Evolutionary conservation across 2,329 filamentous ascomycete genomes (phyloP).

Genomic region (Hymenoscyphus salicellus): DNA sequence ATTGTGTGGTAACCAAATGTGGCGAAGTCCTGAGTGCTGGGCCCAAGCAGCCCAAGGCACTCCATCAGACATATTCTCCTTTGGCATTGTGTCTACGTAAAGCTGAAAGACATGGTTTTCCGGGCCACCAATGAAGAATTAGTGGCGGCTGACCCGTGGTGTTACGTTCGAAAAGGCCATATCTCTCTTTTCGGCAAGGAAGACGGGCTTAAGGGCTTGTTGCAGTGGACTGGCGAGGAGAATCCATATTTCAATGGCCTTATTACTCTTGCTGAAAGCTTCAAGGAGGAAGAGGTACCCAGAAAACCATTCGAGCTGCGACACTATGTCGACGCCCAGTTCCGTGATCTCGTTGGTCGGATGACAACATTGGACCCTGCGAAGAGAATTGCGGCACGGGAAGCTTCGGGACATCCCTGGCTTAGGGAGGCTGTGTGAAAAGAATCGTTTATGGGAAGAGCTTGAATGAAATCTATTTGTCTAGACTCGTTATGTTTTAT

Average conservation of each 20-base stretch:
- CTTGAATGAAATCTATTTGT: too few species aligned
- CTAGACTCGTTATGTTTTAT: too few species aligned
- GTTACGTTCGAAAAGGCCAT: slow-evolving; percentile 40
- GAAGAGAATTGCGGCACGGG: slow-evolving; percentile 40
- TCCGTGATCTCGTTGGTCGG: slow-evolving; percentile 41
- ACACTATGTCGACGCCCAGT: slow-evolving; percentile 40
- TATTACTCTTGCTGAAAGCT: slow-evolving; percentile 40
- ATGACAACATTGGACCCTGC: slow-evolving; percentile 43
- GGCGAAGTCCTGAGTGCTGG: slow-evolving; percentile 46
- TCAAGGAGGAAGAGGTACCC: slow-evolving; percentile 41
- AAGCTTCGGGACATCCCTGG: slow-evolving; percentile 39
- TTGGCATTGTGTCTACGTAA: slow-evolving; percentile 46
- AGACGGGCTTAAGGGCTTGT: slow-evolving; percentile 41
- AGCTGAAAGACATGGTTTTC: slow-evolving; percentile 43
- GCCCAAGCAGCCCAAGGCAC: slow-evolving; percentile 40
- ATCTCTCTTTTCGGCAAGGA: slow-evolving; percentile 47
- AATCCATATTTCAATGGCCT: slow-evolving; percentile 42
- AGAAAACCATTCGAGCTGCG: slow-evolving; percentile 43
- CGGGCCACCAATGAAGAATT: slow-evolving; percentile 27
- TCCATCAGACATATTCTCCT: slow-evolving; percentile 45
- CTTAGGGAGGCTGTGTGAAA: slow-evolving; percentile 8
- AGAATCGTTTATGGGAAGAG: too few species aligned
- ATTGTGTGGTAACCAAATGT: slow-evolving; percentile 44
- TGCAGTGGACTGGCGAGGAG: slow-evolving; percentile 42
- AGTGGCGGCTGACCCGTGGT: slow-evolving; percentile 32